Percentiles rank a stretch among this genome's conserved stretches.
phyloP scores from a whole-genome alignment of 306 rosid species.

The Cicer cuneatum region DNA sequence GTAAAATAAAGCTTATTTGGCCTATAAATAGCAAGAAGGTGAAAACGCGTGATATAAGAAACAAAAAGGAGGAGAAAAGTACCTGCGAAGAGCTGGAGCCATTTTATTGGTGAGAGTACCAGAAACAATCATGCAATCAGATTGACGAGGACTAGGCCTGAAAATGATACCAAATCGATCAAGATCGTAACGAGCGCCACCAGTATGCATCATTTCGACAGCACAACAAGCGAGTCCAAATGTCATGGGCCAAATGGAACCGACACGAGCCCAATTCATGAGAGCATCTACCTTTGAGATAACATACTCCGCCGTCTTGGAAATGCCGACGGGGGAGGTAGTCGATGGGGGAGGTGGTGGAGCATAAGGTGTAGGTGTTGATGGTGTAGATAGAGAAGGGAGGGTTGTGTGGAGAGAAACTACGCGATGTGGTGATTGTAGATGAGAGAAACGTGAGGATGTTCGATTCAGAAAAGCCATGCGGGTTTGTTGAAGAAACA shows the following conservation, averaged over 20 bases:
- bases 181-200: conserved; percentile 92
- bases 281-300: conserved; percentile 93
- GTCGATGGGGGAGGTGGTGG: conserved; percentile 71
- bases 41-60: not conserved
- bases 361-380: conserved; percentile 56
- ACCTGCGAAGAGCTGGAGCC: conserved; percentile 99
- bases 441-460: conserved; percentile 54
- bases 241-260: conserved; percentile 98
- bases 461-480: conserved; percentile 7
- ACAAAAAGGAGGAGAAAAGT: not conserved
- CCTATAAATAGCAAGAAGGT: not conserved
- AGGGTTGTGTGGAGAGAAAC: conserved; percentile 67
- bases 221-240: conserved; percentile 99
- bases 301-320: conserved; percentile 87
- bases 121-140: conserved; percentile 97
- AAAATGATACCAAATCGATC: conserved; percentile 94
- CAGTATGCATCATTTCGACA: conserved; percentile 99
- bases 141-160: conserved; percentile 97
- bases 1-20: too few relatives aligned
- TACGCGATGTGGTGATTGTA: conserved; percentile 60
- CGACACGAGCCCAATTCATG: conserved; percentile 94
- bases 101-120: conserved; percentile 99
- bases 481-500: not conserved
- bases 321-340: conserved; percentile 66
- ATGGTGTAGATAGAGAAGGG: conserved; percentile 56